phyloP scores from a whole-genome alignment of 306 rosid species.

The Lablab purpureus region DNA sequence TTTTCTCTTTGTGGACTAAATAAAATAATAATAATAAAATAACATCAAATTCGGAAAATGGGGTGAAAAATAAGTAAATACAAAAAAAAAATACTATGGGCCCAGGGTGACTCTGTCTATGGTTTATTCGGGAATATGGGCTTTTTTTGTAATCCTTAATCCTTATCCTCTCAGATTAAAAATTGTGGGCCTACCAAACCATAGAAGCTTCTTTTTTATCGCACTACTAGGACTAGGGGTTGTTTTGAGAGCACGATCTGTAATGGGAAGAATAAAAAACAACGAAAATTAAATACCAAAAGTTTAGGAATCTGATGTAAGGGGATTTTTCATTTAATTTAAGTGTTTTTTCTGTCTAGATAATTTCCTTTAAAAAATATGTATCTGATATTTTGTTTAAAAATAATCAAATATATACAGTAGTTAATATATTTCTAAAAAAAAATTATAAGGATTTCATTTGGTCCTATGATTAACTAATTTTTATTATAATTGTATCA shows the following conservation, averaged over 20 bases:
- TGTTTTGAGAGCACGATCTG: constrained; percentile 6
- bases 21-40: not conserved
- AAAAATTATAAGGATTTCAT: too few relatives aligned
- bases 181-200: constrained; percentile 41
- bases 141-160: constrained; percentile 27
- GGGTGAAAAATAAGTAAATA: not conserved
- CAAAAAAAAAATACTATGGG: not conserved
- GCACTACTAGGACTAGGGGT: not conserved
- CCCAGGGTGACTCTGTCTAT: constrained; percentile 38
- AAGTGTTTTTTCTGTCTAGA: not conserved
- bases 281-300: not conserved
- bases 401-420: too few relatives aligned
- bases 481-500: too few relatives aligned
- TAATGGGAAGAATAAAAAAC: not conserved
- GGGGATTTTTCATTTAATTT: not conserved
- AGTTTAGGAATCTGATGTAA: not conserved
- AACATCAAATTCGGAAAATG: not conserved
- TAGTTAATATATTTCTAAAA: too few relatives aligned
- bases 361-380: not conserved
- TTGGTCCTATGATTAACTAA: too few relatives aligned
- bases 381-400: too few relatives aligned
- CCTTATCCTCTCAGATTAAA: constrained; percentile 48
- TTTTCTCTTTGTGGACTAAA: constrained; percentile 8
- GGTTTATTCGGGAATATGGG: constrained; percentile 48
- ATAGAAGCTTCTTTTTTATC: constrained; percentile 33